Evolutionary conservation across 192 early-diverging fungal genomes (phyloP), one percentile per base, ranked within the genome.

Genomic region (Coemansia sp.): DNA sequence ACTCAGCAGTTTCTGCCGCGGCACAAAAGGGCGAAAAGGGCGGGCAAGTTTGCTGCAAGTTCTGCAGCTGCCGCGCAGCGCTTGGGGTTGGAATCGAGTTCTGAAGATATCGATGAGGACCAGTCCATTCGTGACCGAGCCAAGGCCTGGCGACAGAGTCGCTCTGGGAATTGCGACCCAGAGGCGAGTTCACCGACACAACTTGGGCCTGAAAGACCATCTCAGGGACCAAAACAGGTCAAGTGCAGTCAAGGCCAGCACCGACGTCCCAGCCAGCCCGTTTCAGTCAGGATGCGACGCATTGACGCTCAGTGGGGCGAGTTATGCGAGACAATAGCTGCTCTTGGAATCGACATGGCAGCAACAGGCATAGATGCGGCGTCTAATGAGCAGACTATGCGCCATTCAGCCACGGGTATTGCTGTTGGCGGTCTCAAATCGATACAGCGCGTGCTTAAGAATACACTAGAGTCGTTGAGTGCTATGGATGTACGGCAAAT

Each of bases 271-370:
- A 43, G 64, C 6, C 75, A 77, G 62, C 75, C 75, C 13, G 63
- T 77, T 40, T 50, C 69, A 7, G 66, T 77, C 33, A 50, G 75
- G 39, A 27, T 71, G 5, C 69, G 50, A 62, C 68, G 75, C 34
- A 77, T 77, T 39, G 33, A 50, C 41, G 67, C 57, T 2, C 75
- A 77, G 47, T 77, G 75, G 75, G 15, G 36, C 39, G 60, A 77
- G 43, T 50, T 77, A 29, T 44, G 61, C 18, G 16, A 27, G 4
- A 27, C n/a, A 6, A 71, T 77, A 27, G 27, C 41, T 4, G 44
- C 38, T 10, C 61, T 77, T 27, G 67, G 64, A 5, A 64, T 76
- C 33, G 55, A 27, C n/a, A 38, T n/a, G 31, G 20, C 61, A 24
- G n/a, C 39, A 22, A 40, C 61, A 24, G 39, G 60, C 20, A 9